phyloP scores from a whole-genome alignment of 164 flowering plant species.

The Piper betle region DNA sequence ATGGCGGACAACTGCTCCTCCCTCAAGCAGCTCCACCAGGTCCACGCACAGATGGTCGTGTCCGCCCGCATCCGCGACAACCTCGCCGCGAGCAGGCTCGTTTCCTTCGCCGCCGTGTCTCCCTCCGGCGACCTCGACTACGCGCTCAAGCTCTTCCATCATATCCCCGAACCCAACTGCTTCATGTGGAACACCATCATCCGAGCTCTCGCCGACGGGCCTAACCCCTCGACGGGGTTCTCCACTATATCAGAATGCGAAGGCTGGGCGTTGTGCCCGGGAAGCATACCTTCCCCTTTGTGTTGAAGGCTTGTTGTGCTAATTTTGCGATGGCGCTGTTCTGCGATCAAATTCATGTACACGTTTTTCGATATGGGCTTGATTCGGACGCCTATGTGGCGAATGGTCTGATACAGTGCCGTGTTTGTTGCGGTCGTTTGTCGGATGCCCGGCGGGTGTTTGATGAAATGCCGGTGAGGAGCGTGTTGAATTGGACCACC shows the following conservation, averaged over 20 bases:
- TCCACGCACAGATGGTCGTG: constrained; percentile 55
- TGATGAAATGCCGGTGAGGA: constrained; percentile 34
- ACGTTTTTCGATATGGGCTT: constrained; percentile 41
- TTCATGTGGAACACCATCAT: constrained; percentile 67
- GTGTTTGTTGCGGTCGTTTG: constrained; percentile 22
- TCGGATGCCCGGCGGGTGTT: constrained; percentile 31
- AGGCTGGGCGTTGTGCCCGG: constrained; percentile 31
- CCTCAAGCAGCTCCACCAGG: constrained; percentile 44
- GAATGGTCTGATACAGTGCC: constrained; percentile 42
- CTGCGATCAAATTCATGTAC: constrained; percentile 34
- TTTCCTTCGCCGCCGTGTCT: constrained; percentile 46
- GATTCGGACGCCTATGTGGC: constrained; percentile 39
- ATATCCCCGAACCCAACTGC: constrained; percentile 30
- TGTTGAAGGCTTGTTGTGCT: constrained; percentile 43
- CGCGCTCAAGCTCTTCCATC: constrained; percentile 31
- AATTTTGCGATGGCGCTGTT: constrained; percentile 11
- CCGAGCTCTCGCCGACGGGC: constrained; percentile 34
- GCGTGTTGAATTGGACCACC: constrained; percentile 48
- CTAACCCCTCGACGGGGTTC: constrained; percentile 27
- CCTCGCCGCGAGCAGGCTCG: constrained; percentile 52
- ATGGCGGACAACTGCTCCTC: constrained; percentile 46
- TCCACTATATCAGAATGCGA: constrained; percentile 33
- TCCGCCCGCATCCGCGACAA: constrained; percentile 41
- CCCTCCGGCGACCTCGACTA: constrained; percentile 31
- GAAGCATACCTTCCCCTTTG: constrained; percentile 53